These are phyloP conservation scores for Xerocomellus amylosporus DNA, from an alignment of 768 basidiomycete species.

Conservation along the genomic window DNA sequence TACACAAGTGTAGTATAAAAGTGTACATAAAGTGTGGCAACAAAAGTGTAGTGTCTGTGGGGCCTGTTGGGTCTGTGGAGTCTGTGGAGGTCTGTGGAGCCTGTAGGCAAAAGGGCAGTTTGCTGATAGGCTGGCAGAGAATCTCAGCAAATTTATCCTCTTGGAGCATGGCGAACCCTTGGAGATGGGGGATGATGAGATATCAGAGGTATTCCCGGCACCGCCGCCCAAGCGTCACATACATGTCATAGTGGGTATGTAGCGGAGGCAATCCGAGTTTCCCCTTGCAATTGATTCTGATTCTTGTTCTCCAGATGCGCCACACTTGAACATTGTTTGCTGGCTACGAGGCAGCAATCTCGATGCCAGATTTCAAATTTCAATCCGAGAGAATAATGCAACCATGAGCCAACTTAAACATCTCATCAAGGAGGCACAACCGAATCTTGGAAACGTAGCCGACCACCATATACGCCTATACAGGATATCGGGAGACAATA, in stretches of 20 bases:
- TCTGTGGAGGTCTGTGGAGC: too few relatives aligned
- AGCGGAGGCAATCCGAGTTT: background rate
- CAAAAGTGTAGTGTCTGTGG: too few relatives aligned
- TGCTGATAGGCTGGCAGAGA: background rate
- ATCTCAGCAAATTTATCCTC: background rate
- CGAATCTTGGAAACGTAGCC: background rate
- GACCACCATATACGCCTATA: background rate
- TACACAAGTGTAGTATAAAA: too few relatives aligned
- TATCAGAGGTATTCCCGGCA: background rate
- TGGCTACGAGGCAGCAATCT: background rate
- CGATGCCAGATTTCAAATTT: background rate
- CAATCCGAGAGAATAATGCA: background rate
- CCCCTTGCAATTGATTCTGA: background rate
- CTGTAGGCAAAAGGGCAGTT: too few relatives aligned
- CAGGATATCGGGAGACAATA: background rate
- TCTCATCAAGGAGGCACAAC: background rate
- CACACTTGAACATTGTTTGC: background rate
- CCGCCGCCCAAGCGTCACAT: background rate
- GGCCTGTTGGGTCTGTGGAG: too few relatives aligned
- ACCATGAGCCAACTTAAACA: background rate
- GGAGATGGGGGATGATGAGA: background rate
- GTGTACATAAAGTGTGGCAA: too few relatives aligned
- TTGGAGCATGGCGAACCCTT: background rate
- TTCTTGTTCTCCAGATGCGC: background rate
- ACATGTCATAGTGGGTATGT: background rate